A percentile compares a stretch with the other conserved stretches of the same genome.
These are phyloP conservation scores for Haplosporangium gracile DNA, from an alignment of 192 early-diverging fungal species.

Conservation along the genomic window DNA sequence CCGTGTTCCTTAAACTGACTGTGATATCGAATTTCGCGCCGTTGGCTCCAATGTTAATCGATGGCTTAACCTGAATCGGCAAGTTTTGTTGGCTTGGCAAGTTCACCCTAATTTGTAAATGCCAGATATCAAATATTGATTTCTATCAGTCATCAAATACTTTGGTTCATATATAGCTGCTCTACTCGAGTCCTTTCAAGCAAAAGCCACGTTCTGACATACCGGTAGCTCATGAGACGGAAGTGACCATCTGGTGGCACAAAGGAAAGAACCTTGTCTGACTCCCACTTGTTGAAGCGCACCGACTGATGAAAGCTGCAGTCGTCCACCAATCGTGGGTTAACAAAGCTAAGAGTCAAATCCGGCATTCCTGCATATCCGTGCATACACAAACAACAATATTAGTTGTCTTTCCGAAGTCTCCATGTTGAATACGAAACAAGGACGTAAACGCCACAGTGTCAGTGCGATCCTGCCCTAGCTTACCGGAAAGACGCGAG, in stretches of 20 bases:
- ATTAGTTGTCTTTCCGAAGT: not conserved
- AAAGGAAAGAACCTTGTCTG: conserved; percentile 86
- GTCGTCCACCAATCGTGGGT: conserved; percentile 81
- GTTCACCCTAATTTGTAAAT: conserved; percentile 63
- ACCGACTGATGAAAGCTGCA: conserved; percentile 94
- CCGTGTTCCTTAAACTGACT: conserved; percentile 71
- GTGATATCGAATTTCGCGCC: conserved; percentile 81
- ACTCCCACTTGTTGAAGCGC: conserved; percentile 82
- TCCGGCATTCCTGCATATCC: conserved; percentile 87
- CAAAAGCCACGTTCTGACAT: conserved; percentile 12
- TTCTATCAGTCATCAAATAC: not conserved
- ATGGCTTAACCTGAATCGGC: conserved; percentile 74
- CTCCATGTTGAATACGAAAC: no score
- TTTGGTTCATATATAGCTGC: not conserved
- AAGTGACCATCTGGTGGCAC: conserved; percentile 96
- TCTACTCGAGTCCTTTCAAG: not conserved
- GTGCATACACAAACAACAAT: not conserved
- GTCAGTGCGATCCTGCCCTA: not conserved
- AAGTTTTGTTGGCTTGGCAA: conserved; percentile 68
- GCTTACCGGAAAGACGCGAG: conserved; percentile 79
- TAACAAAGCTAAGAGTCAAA: conserved; percentile 79
- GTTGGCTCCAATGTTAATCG: conserved; percentile 66
- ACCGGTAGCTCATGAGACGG: conserved; percentile 87
- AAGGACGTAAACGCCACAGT: no score
- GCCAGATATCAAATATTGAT: not conserved